phyloP scores from a whole-genome alignment of 192 early-diverging fungal genomes.

The Gaertneriomyces sp. region DNA sequence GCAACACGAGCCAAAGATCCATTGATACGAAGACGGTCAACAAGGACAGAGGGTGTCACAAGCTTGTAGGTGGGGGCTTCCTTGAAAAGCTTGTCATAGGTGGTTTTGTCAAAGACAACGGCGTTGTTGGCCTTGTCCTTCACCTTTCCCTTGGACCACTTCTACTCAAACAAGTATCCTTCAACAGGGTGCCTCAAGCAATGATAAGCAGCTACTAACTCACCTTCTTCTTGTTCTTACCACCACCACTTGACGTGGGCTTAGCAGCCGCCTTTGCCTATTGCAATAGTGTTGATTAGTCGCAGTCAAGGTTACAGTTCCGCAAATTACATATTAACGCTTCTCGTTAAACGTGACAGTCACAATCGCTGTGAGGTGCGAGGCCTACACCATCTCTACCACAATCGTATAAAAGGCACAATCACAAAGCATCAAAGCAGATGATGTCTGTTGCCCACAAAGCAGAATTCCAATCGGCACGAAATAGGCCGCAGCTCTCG shows the following conservation, averaged over 20 bases:
- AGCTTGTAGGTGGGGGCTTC: slow-evolving; percentile 99
- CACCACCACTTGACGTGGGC: slow-evolving; percentile 32
- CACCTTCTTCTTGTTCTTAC: slow-evolving; percentile 43
- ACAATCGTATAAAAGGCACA: too few relatives aligned
- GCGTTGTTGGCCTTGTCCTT: slow-evolving; percentile 99
- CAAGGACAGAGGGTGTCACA: slow-evolving; percentile 95
- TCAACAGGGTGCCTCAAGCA: neutral
- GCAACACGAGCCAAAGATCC: slow-evolving; percentile 94
- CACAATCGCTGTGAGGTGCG: too few relatives aligned
- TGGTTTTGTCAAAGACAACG: slow-evolving; percentile 94
- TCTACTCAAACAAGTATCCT: slow-evolving; percentile 53
- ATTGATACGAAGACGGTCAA: slow-evolving; percentile 97
- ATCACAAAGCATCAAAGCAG: too few relatives aligned
- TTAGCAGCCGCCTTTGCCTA: slow-evolving; percentile 27
- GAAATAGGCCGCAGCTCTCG: too few relatives aligned
- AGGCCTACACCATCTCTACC: too few relatives aligned
- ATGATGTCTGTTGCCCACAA: too few relatives aligned
- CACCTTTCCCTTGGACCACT: slow-evolving; percentile 99
- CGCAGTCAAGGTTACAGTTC: too few relatives aligned
- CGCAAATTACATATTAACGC: too few relatives aligned
- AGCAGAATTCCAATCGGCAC: too few relatives aligned
- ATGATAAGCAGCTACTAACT: neutral
- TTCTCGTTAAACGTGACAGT: too few relatives aligned
- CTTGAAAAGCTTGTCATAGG: slow-evolving; percentile 98
- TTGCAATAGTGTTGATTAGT: neutral